Evolutionary conservation across 2,329 filamentous ascomycete genomes (phyloP).

Genomic region (Pseudophaeomoniella oleicola): DNA sequence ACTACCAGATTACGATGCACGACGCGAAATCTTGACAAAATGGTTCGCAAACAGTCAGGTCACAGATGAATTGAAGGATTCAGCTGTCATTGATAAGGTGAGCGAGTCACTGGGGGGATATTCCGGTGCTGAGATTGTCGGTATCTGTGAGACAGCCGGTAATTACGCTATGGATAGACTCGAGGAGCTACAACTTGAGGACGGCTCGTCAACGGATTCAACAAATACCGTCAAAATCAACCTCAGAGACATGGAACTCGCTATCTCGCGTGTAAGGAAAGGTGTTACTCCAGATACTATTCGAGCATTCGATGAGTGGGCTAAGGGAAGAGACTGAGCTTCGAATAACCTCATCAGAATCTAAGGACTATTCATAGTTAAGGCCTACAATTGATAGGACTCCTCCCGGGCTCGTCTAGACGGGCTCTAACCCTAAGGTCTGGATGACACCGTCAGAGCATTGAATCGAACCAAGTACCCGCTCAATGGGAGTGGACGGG

Average conservation of each 20-base stretch:
- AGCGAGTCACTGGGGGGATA: slow-evolving; percentile 50
- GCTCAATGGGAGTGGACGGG: too few species aligned
- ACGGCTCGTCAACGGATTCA: background rate
- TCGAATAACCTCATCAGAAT: too few species aligned
- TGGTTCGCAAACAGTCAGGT: slow-evolving; percentile 49
- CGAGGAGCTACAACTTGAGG: slow-evolving; percentile 16
- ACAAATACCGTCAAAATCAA: background rate
- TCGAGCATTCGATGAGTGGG: background rate
- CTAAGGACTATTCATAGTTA: too few species aligned
- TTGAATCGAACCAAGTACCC: too few species aligned
- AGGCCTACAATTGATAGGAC: too few species aligned
- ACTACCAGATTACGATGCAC: slow-evolving; percentile 57
- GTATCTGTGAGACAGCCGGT: slow-evolving; percentile 38
- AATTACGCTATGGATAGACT: slow-evolving; percentile 37
- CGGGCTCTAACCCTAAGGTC: too few species aligned
- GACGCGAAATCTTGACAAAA: slow-evolving; percentile 61
- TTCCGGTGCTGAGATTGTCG: slow-evolving; percentile 71
- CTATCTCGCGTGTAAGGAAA: background rate
- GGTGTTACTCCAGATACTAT: background rate
- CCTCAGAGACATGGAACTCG: background rate
- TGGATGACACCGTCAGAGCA: too few species aligned
- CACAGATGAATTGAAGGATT: slow-evolving; percentile 44
- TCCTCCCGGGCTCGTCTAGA: too few species aligned
- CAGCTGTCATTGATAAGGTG: slow-evolving; percentile 44
- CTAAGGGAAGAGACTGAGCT: too few species aligned